These are phyloP conservation scores for Fusarium sp. DNA, from an alignment of 2,329 filamentous ascomycete species.

Conservation along the genomic window DNA sequence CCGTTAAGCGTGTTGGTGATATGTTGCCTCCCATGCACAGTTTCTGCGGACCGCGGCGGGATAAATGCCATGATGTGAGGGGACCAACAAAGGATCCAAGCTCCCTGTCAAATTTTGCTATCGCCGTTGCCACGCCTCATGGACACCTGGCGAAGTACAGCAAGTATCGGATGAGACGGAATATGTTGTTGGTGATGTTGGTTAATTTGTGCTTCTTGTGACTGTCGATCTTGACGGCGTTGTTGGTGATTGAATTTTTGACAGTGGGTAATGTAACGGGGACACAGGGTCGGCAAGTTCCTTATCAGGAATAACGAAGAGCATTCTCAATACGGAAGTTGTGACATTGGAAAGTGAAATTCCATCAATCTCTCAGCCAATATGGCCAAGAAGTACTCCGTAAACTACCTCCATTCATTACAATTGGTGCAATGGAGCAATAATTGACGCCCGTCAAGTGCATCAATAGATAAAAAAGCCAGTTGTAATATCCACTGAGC, in stretches of 20 bases:
- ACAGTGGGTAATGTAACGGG: not conserved
- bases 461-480: not conserved
- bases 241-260: not conserved
- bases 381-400: too few relatives aligned
- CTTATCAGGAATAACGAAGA: not conserved
- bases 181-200: constrained; percentile 2
- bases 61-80: not conserved
- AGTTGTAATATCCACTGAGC: not conserved
- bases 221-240: not conserved
- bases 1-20: constrained; percentile 29
- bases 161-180: not conserved
- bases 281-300: not conserved
- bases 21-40: constrained; percentile 10
- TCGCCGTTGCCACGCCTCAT: constrained; percentile 6
- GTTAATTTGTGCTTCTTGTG: not conserved
- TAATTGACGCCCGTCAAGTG: too few relatives aligned
- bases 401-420: not conserved
- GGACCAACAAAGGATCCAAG: constrained; percentile 24
- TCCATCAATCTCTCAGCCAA: not conserved
- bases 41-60: constrained; percentile 27
- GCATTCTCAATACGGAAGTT: not conserved
- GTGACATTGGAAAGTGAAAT: not conserved
- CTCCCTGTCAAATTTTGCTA: not conserved
- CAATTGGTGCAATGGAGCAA: not conserved
- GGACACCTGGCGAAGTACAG: not conserved